These are phyloP conservation scores for Suillus placidus DNA, from an alignment of 768 basidiomycete species.

Conservation along the genomic window DNA sequence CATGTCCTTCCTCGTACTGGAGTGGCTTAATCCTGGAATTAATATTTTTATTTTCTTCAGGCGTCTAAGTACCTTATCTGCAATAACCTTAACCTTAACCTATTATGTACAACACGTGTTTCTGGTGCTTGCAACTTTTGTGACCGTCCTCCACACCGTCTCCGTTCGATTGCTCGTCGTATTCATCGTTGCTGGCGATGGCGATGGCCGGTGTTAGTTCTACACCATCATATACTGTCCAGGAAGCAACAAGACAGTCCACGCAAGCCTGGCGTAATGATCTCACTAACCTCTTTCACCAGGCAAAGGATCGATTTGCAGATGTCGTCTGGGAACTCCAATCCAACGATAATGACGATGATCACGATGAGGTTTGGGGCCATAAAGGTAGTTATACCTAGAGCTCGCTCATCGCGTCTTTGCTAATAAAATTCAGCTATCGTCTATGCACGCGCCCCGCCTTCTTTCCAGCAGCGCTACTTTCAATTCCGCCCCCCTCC, in stretches of 20 bases:
- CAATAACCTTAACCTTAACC: constrained; percentile 14
- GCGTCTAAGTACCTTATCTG: neutral
- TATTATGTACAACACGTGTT: constrained; percentile 10
- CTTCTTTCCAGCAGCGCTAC: constrained; percentile 87
- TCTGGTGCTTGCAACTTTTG: constrained; percentile 8
- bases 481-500: constrained; percentile 75
- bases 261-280: constrained; percentile 81
- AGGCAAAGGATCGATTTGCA: constrained; percentile 91
- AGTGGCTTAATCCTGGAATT: neutral
- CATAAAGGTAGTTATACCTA: constrained; percentile 77
- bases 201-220: constrained; percentile 4
- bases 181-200: constrained; percentile 8
- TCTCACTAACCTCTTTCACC: constrained; percentile 72
- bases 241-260: constrained; percentile 66
- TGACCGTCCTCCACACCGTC: neutral
- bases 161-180: neutral
- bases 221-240: constrained; percentile 53
- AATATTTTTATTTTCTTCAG: neutral
- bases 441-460: constrained; percentile 92
- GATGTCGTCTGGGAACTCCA: constrained; percentile 94
- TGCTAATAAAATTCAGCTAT: constrained; percentile 57
- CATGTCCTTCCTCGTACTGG: neutral
- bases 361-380: constrained; percentile 73
- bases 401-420: constrained; percentile 7
- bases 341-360: constrained; percentile 53